Evolutionary conservation across 139 green algal genomes (phyloP), one percentile per base, ranked within the genome.

Genomic region (Haematococcus lacustris): DNA sequence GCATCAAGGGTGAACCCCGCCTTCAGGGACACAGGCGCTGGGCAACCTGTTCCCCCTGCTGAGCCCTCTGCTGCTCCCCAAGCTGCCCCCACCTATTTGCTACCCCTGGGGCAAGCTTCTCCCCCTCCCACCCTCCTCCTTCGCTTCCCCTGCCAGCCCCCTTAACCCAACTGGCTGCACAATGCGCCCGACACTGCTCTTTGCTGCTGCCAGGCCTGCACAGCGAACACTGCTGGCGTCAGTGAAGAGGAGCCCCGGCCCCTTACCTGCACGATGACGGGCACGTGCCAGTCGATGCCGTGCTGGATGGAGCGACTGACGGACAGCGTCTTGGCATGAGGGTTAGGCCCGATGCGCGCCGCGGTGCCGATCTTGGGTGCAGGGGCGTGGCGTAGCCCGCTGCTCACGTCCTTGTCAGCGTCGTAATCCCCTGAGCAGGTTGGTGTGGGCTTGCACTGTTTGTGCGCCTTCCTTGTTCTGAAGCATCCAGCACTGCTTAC

Each of bases 221-320:
- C 9, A 53, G 17, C 9, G 9, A 53, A 53, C 43, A 53, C 9
- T 28, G 43, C 9, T 53, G 43, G 43, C 43, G 9, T 53, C 9
- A 53, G 17, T 28, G 9, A 28, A 9, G 43, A 17, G 9, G 43
- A 17, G 9, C 17, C 17, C 9, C 9, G 17, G 17, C 43, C 17
- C 43, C 43, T 53, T 30, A 32, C 53, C 39, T 76, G 60, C 4
- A 84, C 38, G n/a, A 82, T 66, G 50, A 84, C 62, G 3, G 74
- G 74, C 26, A 78, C 59, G 61, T 78, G 74, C 74, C 74, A 84
- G 74, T 84, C 74, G 39, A 84, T 80, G 59, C 78, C 78, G 51
- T 84, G 57, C 68, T 84, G 78, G 34, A 84, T 79, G 64, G 47
- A 74, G 33, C 78, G 78, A 50, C 59, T 74, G 39, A 84, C 38